Evolutionary conservation across 2,329 filamentous ascomycete species (phyloP).

Genomic region (Diaporthe sp.): DNA sequence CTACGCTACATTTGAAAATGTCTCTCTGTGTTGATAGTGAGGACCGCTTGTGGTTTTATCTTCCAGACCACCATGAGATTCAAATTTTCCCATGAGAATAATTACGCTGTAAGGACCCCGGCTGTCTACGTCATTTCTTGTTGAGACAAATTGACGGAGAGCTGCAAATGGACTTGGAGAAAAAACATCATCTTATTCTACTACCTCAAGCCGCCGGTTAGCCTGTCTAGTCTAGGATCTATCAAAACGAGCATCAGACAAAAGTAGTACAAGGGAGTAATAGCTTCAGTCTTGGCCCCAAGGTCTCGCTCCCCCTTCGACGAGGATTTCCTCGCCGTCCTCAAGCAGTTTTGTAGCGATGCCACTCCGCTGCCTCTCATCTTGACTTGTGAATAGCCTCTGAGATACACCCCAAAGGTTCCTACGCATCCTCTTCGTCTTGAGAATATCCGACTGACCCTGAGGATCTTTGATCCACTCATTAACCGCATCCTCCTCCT

Average conservation of each 20-base stretch:
- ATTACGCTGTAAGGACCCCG: neutral
- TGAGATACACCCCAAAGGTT: constrained; percentile 65
- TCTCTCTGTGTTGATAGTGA: neutral
- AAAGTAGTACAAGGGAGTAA: no score
- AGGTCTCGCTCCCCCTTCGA: constrained; percentile 53
- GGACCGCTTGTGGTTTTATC: neutral
- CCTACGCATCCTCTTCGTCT: constrained; percentile 62
- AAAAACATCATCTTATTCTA: neutral
- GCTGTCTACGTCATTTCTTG: neutral
- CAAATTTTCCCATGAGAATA: neutral
- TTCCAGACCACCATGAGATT: neutral
- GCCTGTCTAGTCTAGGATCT: neutral
- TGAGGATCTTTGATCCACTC: constrained; percentile 70
- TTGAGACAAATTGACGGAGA: neutral
- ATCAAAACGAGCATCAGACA: neutral
- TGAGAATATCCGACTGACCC: constrained; percentile 60
- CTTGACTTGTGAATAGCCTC: constrained; percentile 57
- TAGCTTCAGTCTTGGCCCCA: constrained; percentile 47
- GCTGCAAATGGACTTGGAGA: no score
- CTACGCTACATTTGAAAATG: no score
- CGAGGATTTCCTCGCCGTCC: constrained; percentile 55
- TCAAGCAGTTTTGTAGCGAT: constrained; percentile 52
- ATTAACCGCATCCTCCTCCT: constrained; percentile 53
- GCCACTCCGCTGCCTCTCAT: constrained; percentile 53
- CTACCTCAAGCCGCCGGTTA: neutral